phyloP scores from a whole-genome alignment of 768 basidiomycete species.

The Mrakia hoshinonis region DNA sequence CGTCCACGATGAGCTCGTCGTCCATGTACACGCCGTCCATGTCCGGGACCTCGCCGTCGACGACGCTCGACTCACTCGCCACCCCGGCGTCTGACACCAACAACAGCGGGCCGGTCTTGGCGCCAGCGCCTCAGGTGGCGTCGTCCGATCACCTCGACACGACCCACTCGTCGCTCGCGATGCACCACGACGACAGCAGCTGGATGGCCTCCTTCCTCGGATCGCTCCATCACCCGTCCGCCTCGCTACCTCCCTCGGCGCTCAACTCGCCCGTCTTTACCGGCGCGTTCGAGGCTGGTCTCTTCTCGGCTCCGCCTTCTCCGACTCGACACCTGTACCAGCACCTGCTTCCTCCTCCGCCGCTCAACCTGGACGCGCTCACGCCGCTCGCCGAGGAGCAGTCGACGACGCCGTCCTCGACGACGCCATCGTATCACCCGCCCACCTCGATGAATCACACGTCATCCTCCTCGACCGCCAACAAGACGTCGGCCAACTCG shows the following conservation, averaged over 20 bases:
- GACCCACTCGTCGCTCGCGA: not conserved
- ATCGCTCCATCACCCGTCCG: constrained; percentile 27
- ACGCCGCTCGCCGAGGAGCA: constrained; percentile 6
- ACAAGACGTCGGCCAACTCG: not conserved
- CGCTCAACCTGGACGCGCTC: constrained; percentile 17
- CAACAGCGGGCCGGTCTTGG: not conserved
- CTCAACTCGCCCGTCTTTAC: constrained; percentile 63
- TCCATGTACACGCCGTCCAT: constrained; percentile 3
- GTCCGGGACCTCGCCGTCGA: constrained; percentile 18
- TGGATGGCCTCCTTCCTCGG: constrained; percentile 28
- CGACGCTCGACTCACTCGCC: constrained; percentile 20
- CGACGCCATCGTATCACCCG: not conserved
- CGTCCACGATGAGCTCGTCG: not conserved
- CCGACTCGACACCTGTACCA: constrained; percentile 24
- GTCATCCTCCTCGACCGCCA: not conserved
- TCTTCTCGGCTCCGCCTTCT: constrained; percentile 26
- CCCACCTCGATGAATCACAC: not conserved
- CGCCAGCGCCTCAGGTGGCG: not conserved
- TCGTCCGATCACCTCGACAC: not conserved
- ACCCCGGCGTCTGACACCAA: constrained; percentile 8
- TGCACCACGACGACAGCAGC: constrained; percentile 24
- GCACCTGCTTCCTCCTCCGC: constrained; percentile 16
- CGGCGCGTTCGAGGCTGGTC: constrained; percentile 33
- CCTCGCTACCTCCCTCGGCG: constrained; percentile 50
- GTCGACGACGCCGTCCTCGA: not conserved